Conservation (phyloP, 2,329 filamentous ascomycete genomes). For the Hymenoscyphus fraxineus region DNA sequence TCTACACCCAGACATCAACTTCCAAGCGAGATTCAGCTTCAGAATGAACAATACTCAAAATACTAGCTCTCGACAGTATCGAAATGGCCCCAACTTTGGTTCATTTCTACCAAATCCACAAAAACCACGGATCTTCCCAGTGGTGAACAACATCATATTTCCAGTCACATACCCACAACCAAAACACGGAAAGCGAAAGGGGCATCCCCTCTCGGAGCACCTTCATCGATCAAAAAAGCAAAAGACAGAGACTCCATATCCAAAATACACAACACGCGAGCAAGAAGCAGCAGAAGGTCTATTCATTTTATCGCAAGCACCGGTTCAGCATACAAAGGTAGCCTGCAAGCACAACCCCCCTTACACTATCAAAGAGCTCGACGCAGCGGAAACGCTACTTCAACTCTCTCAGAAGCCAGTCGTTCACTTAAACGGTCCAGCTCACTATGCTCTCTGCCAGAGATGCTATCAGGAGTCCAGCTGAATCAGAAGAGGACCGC, state of each 20-base stretch:
- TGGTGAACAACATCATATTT: not conserved
- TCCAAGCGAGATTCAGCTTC: no score
- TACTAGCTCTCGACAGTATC: not conserved
- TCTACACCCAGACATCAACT: no score
- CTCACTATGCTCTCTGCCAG: not conserved
- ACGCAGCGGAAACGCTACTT: not conserved
- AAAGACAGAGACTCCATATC: not conserved
- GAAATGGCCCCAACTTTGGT: not conserved
- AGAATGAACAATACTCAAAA: not conserved
- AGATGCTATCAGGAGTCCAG: no score
- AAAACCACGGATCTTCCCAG: not conserved
- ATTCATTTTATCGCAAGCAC: not conserved
- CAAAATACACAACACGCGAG: not conserved
- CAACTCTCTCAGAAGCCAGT: not conserved
- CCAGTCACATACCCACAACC: not conserved
- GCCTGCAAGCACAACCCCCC: not conserved
- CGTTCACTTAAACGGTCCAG: not conserved
- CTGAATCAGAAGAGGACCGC: not conserved
- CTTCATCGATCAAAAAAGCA: not conserved
- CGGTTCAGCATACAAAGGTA: not conserved
- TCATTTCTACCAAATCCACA: not conserved
- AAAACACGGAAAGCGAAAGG: not conserved
- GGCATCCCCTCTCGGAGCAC: not conserved
- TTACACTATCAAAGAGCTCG: not conserved
- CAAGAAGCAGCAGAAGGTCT: not conserved